Evolutionary conservation across 129 eudicot genomes (phyloP).

Genomic region (Lonicera japonica): DNA sequence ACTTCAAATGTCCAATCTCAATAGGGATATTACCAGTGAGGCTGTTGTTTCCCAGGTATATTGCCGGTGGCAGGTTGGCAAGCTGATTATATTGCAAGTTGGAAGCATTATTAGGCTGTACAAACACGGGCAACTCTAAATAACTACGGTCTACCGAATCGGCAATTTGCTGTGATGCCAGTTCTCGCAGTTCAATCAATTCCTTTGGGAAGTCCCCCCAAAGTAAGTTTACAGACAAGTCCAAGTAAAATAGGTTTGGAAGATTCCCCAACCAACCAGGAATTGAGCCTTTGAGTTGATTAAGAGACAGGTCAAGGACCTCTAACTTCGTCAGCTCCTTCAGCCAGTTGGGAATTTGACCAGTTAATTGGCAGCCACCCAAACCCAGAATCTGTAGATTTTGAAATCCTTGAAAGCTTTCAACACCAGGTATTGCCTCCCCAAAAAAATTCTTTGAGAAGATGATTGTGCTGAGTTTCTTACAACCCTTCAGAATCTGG

Average conservation of each 20-base stretch:
- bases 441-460: slow-evolving; percentile 44
- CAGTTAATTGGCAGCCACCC: slow-evolving; percentile 59
- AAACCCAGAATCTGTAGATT: slow-evolving; percentile 44
- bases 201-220: slow-evolving; percentile 43
- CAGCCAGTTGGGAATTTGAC: slow-evolving; percentile 55
- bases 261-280: slow-evolving; percentile 53
- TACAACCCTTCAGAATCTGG: slow-evolving; percentile 29
- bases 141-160: slow-evolving; percentile 30
- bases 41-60: slow-evolving; percentile 45
- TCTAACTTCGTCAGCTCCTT: slow-evolving; percentile 28
- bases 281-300: slow-evolving; percentile 40
- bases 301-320: slow-evolving; percentile 57
- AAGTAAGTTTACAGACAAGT: slow-evolving; percentile 49
- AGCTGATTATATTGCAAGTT: slow-evolving; percentile 64
- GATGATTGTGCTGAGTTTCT: slow-evolving; percentile 41
- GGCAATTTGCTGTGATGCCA: slow-evolving; percentile 31
- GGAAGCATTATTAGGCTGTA: slow-evolving; percentile 58
- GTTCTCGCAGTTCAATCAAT: slow-evolving; percentile 31
- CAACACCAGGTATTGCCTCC: slow-evolving; percentile 37
- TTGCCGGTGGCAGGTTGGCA: slow-evolving; percentile 58
- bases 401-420: slow-evolving; percentile 24
- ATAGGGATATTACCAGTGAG: slow-evolving; percentile 52
- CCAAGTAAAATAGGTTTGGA: slow-evolving; percentile 53
- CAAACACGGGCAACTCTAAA: slow-evolving; percentile 66
- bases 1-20: slow-evolving; percentile 53